These are phyloP conservation scores for Phyllosticta paracitricarpa DNA, from an alignment of 2,329 filamentous ascomycete species.

Conservation along the genomic window DNA sequence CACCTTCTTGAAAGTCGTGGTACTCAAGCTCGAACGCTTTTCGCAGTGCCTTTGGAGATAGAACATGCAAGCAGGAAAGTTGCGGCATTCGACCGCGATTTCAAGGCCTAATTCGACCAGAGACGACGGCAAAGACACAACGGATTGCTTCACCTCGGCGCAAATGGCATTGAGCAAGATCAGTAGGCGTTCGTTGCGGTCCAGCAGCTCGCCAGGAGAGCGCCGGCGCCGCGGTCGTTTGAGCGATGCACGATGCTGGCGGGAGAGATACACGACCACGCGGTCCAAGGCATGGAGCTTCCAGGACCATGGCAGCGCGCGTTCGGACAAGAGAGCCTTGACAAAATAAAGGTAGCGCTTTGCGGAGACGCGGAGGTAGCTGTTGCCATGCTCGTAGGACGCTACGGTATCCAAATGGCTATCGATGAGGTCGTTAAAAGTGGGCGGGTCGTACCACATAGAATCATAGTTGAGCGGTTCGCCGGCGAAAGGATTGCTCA, in stretches of 20 bases:
- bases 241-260: not conserved
- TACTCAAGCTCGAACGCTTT: not conserved
- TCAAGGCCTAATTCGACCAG: not conserved
- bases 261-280: not conserved
- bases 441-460: not conserved
- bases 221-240: not conserved
- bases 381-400: not conserved
- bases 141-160: not conserved
- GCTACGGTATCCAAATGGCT: not conserved
- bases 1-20: not conserved
- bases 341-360: not conserved
- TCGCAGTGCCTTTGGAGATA: not conserved
- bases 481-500: not conserved
- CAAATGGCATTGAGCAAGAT: not conserved
- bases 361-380: not conserved
- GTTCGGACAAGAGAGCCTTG: not conserved
- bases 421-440: not conserved
- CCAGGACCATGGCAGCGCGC: not conserved
- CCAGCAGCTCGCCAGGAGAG: not conserved
- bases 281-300: not conserved
- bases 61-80: not conserved
- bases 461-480: not conserved
- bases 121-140: not conserved
- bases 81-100: not conserved
- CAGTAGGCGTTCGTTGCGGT: not conserved